A percentile compares a stretch with the other conserved stretches of the same genome.
These are phyloP conservation scores for Claviceps sp. DNA, from an alignment of 2,329 filamentous ascomycete species.

Conservation along the genomic window DNA sequence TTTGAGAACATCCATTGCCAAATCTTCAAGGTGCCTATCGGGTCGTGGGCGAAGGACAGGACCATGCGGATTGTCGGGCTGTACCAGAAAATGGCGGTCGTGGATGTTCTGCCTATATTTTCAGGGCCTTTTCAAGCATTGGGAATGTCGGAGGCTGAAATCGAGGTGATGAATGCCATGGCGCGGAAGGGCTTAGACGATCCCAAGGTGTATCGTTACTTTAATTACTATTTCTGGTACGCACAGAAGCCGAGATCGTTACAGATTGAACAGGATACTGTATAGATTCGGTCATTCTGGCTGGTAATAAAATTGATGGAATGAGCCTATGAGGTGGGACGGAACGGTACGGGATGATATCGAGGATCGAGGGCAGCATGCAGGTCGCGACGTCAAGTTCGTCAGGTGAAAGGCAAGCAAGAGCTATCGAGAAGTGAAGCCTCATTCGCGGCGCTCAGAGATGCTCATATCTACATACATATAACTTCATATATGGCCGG, in stretches of 20 bases:
- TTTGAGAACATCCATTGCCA: slow-evolving; percentile 16
- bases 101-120: slow-evolving; percentile 23
- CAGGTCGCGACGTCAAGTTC: too few species aligned
- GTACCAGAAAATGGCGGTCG: slow-evolving; percentile 23
- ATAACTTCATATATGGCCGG: too few species aligned
- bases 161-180: slow-evolving; percentile 15
- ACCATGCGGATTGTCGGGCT: slow-evolving; percentile 24
- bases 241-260: slow-evolving; percentile 18
- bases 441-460: too few species aligned
- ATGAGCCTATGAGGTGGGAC: too few species aligned
- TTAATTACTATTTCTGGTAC: slow-evolving; percentile 24
- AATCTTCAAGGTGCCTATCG: slow-evolving; percentile 25
- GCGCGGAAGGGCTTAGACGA: slow-evolving; percentile 16
- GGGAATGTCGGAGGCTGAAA: slow-evolving; percentile 15
- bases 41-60: slow-evolving; percentile 20
- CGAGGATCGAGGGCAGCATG: too few species aligned
- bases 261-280: not conserved
- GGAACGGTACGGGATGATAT: too few species aligned
- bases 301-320: too few species aligned
- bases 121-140: slow-evolving; percentile 19
- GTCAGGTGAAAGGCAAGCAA: too few species aligned
- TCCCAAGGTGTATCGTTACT: slow-evolving; percentile 18
- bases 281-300: not conserved
- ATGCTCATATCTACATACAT: too few species aligned
- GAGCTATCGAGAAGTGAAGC: too few species aligned